Conservation (phyloP, 176 grass and related monocot genomes). For the Saccharum officinarum region DNA sequence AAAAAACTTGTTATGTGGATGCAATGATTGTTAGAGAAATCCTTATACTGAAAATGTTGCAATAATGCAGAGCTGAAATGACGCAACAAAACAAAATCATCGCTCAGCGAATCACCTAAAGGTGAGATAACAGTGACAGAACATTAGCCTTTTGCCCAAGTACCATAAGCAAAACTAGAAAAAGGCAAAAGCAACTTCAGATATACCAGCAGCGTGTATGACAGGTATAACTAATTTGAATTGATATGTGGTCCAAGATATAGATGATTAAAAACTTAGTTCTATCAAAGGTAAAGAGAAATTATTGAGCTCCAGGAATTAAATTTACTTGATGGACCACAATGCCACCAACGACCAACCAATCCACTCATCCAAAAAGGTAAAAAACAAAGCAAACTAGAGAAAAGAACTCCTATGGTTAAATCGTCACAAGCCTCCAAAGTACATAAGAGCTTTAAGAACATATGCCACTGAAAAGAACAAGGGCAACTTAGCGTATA, state of each 20-base stretch:
- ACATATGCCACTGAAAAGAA: conserved; percentile 36
- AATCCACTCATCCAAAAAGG: conserved; percentile 37
- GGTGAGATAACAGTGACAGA: conserved; percentile 29
- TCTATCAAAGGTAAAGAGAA: conserved; percentile 16
- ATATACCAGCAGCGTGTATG: conserved; percentile 30
- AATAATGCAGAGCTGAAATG: conserved; percentile 27
- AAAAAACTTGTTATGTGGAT: neutral
- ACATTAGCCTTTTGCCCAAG: conserved; percentile 33
- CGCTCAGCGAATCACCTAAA: conserved; percentile 29
- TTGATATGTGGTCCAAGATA: conserved; percentile 42
- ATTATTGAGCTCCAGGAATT: conserved; percentile 38
- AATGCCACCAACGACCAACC: conserved; percentile 41
- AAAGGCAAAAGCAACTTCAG: conserved; percentile 38
- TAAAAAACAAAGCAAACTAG: conserved; percentile 31
- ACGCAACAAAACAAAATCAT: conserved; percentile 1
- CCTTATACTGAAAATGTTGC: neutral
- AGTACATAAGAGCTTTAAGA: conserved; percentile 49
- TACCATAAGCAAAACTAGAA: conserved; percentile 31
- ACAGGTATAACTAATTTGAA: conserved; percentile 39
- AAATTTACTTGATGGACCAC: conserved; percentile 53
- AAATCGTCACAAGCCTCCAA: conserved; percentile 38
- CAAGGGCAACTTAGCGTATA: conserved; percentile 32
- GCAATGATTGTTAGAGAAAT: conserved; percentile 22
- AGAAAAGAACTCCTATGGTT: conserved; percentile 27
- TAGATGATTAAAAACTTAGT: conserved; percentile 31